These are phyloP conservation scores for Mimosa pudica DNA, from an alignment of 306 rosid genomes.

Conservation along the genomic window DNA sequence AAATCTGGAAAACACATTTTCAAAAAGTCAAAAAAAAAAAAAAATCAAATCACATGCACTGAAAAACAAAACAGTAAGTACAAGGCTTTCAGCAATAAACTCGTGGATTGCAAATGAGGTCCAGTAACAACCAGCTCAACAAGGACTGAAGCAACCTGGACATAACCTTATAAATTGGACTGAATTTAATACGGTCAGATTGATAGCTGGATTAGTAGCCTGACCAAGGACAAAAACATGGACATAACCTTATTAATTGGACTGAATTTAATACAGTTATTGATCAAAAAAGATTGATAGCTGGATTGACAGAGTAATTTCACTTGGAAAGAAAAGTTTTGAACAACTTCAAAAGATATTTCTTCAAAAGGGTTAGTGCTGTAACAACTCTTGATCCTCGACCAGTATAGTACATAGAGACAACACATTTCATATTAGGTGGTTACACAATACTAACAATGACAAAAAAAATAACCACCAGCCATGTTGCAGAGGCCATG, in stretches of 20 bases:
- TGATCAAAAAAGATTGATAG: not conserved
- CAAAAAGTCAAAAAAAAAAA: slow-evolving; percentile 34
- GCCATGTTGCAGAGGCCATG: not conserved
- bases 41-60: slow-evolving; percentile 27
- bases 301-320: slow-evolving; percentile 12
- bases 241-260: slow-evolving; percentile 84
- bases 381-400: slow-evolving; percentile 64
- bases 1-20: slow-evolving; percentile 54
- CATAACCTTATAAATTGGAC: slow-evolving; percentile 80
- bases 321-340: slow-evolving; percentile 9
- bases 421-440: slow-evolving; percentile 35
- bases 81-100: slow-evolving; percentile 38
- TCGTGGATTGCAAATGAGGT: slow-evolving; percentile 86
- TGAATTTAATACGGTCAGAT: slow-evolving; percentile 27
- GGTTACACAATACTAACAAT: slow-evolving; percentile 8
- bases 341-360: slow-evolving; percentile 53
- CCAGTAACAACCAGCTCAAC: slow-evolving; percentile 94
- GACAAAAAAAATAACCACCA: slow-evolving; percentile 4
- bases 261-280: slow-evolving; percentile 25
- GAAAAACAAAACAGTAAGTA: not conserved
- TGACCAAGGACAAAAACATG: slow-evolving; percentile 75
- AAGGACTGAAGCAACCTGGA: slow-evolving; percentile 86
- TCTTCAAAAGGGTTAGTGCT: slow-evolving; percentile 49
- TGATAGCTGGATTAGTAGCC: not conserved
- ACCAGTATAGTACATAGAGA: slow-evolving; percentile 68